These are phyloP conservation scores for Naganishia antarctica DNA, from an alignment of 768 basidiomycete species.

Conservation along the genomic window DNA sequence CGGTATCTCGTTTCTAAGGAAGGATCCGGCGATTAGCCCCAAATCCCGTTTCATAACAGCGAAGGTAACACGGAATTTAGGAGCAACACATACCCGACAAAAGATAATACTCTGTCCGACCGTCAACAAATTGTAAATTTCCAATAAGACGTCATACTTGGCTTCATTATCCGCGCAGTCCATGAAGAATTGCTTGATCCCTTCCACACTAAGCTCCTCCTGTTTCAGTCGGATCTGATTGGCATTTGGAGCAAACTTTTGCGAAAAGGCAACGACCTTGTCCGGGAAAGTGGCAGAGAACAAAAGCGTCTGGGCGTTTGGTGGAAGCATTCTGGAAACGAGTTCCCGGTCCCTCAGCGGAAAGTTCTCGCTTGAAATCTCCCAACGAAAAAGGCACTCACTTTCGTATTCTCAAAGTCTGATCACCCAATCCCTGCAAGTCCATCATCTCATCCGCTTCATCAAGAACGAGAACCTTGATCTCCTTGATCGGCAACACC, in stretches of 20 bases:
- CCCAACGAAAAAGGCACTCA: constrained; percentile 52
- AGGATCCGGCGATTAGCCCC: background rate
- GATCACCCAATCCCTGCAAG: constrained; percentile 80
- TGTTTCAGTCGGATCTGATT: constrained; percentile 94
- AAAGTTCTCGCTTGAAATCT: constrained; percentile 39
- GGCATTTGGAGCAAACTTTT: constrained; percentile 83
- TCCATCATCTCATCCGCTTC: constrained; percentile 99
- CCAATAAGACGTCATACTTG: constrained; percentile 92
- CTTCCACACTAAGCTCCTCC: constrained; percentile 88
- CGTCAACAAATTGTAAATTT: constrained; percentile 80
- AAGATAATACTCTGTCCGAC: constrained; percentile 99
- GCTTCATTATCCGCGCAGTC: constrained; percentile 85
- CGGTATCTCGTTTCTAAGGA: constrained; percentile 74
- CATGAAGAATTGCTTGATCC: constrained; percentile 96
- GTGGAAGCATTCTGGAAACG: constrained; percentile 42
- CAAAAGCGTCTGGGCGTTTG: constrained; percentile 69
- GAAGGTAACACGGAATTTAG: background rate
- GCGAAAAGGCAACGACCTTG: constrained; percentile 82
- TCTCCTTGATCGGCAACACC: constrained; percentile 68
- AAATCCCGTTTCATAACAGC: no score
- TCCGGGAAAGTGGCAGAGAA: constrained; percentile 99
- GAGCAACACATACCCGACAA: constrained; percentile 78
- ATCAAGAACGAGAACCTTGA: constrained; percentile 92
- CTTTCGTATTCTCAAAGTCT: constrained; percentile 91
- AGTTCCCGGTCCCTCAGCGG: no score